These are phyloP conservation scores for Neurospora discreta DNA, from an alignment of 495 filamentous ascomycete species.

Conservation along the genomic window DNA sequence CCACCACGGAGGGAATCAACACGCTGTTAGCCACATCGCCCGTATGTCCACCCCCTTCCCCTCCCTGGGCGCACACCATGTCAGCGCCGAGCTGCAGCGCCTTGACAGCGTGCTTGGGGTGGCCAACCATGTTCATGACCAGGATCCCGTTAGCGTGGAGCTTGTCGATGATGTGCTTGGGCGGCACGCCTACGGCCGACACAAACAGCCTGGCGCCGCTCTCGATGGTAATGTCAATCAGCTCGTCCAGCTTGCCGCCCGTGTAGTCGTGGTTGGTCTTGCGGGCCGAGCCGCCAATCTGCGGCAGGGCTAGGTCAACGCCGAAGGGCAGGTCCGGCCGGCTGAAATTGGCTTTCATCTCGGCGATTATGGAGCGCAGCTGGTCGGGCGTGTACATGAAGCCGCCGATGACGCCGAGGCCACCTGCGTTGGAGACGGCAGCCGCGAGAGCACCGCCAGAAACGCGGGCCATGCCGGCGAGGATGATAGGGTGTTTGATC, in stretches of 20 bases:
- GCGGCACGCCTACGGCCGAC: slow-evolving; percentile 72
- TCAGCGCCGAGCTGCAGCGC: slow-evolving; percentile 71
- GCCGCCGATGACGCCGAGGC: slow-evolving; percentile 75
- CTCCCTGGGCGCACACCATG: slow-evolving; percentile 74
- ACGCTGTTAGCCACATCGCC: slow-evolving; percentile 64
- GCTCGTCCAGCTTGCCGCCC: slow-evolving; percentile 65
- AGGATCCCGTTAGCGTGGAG: slow-evolving; percentile 66
- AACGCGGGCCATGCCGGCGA: slow-evolving; percentile 81
- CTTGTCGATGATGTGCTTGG: slow-evolving; percentile 51
- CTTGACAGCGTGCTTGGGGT: slow-evolving; percentile 77
- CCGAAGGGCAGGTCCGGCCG: slow-evolving; percentile 64
- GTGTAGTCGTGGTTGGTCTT: slow-evolving; percentile 93
- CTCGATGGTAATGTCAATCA: slow-evolving; percentile 68
- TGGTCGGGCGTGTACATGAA: slow-evolving; percentile 75
- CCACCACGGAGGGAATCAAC: slow-evolving; percentile 63
- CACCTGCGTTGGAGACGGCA: slow-evolving; percentile 78
- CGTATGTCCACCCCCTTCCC: slow-evolving; percentile 71
- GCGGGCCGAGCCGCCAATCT: slow-evolving; percentile 66
- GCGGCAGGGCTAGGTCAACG: slow-evolving; percentile 77
- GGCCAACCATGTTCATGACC: slow-evolving; percentile 94
- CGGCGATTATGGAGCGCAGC: slow-evolving; percentile 67
- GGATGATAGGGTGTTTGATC: slow-evolving; percentile 72
- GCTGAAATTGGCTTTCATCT: slow-evolving; percentile 60
- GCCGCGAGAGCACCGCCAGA: slow-evolving; percentile 69
- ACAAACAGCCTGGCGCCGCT: slow-evolving; percentile 75